phyloP scores from a whole-genome alignment of 176 grass and related monocot genomes.

The Cymbopogon citratus region DNA sequence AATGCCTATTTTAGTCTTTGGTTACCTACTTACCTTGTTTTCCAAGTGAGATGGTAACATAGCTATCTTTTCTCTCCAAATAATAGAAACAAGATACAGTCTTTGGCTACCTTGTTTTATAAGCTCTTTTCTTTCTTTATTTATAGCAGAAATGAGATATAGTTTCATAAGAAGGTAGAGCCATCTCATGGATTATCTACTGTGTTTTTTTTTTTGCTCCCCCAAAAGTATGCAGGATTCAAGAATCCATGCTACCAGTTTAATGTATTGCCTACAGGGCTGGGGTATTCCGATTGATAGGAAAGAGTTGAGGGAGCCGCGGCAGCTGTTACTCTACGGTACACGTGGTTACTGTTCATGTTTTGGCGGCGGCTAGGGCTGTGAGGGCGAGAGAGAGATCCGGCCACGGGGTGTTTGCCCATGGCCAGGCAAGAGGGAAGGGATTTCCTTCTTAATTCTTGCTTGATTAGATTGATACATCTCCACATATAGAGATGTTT shows the following conservation, averaged over 20 bases:
- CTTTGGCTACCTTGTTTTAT: neutral
- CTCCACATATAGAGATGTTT: no score
- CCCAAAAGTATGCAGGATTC: neutral
- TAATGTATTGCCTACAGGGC: neutral
- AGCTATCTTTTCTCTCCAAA: neutral
- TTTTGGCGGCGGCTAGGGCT: no score
- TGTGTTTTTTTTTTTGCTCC: neutral
- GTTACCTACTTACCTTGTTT: neutral
- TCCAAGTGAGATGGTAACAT: neutral
- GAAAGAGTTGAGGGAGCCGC: no score
- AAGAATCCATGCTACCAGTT: neutral
- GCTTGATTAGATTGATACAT: no score
- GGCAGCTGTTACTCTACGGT: no score
- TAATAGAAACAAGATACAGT: neutral
- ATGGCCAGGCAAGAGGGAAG: no score
- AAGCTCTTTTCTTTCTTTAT: neutral
- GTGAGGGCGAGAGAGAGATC: no score
- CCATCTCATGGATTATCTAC: neutral
- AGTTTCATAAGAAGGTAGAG: neutral
- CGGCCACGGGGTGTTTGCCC: no score
- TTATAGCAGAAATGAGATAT: neutral
- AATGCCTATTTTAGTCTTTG: neutral
- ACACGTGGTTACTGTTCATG: no score
- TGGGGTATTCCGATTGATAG: no score
- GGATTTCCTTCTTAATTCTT: no score